Base-by-base conservation (phyloP, 1,284 basidiomycete species). In the Meira nashicola region DNA sequence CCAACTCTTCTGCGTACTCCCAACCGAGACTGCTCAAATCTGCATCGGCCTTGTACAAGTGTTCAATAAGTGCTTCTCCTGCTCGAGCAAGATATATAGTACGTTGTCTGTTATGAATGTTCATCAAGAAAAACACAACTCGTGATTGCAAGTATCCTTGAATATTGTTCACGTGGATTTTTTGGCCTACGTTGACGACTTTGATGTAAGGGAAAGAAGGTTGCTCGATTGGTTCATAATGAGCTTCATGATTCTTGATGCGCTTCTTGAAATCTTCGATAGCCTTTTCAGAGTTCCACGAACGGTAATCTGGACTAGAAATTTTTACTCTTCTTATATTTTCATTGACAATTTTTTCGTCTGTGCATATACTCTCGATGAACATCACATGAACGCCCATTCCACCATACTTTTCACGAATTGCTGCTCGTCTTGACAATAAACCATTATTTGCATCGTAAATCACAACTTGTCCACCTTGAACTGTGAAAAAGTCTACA, bases 361-460 rank as follows among this genome's bases (percentile, higher is more conserved):
- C 86, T 70, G 92, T 77, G 58, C 79, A 79, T 55, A 81, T 78
- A 68, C 78, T 79, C 58, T 81, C 80, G 19, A 97, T 84, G 80
- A 95, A 86, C 76, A 97, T 86, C 65, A 97, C 90, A 82, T 97
- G 93, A 86, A 14, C 89, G 88, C 51, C 86, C 84, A 78, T 88
- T 86, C 23, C 49, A 15, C 68, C 70, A 73, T 95, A 97, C 80
- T 86, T 90, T 79, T 92, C 86, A 2, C 88, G 86, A 39, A 95
- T 80, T 15, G 81, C 82, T 64, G 87, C 85, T 54, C 95, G 82
- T 39, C 84, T 83, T 46, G 82, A 83, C 49, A 83, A 82, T 10
- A 86, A 87, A 1, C 92, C 91, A 73, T 98, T 97, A 66, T 98
- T 98, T n/a, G 95, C 95, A 77, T 99, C 95, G 81, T 97, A 98